A percentile compares a stretch with the other conserved stretches of the same genome.
Conservation (phyloP, 164 flowering plant genomes). For the Umbilicus rupestris region DNA sequence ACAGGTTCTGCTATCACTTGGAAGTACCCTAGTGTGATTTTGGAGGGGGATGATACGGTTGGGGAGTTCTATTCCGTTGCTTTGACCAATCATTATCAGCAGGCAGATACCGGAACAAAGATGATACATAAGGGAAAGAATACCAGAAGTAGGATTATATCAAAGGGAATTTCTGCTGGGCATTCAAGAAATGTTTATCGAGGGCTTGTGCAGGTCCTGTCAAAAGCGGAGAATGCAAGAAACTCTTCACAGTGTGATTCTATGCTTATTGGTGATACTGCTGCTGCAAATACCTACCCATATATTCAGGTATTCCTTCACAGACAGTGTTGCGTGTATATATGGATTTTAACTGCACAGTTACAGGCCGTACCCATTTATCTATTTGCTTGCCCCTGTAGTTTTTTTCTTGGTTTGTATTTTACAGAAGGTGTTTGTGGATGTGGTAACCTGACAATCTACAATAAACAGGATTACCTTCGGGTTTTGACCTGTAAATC, state of each 20-base stretch:
- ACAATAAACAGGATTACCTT: too few species aligned
- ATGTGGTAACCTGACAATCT: too few species aligned
- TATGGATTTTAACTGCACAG: neutral
- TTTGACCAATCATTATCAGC: constrained; percentile 84
- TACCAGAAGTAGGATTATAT: constrained; percentile 78
- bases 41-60: constrained; percentile 83
- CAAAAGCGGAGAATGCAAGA: constrained; percentile 72
- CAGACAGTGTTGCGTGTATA: neutral
- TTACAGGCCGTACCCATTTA: too few species aligned
- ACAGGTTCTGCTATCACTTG: constrained; percentile 97
- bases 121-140: constrained; percentile 97
- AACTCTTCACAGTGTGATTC: constrained; percentile 96
- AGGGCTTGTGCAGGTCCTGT: constrained; percentile 82
- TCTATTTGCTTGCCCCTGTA: too few species aligned
- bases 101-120: constrained; percentile 96
- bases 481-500: too few species aligned
- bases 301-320: constrained; percentile 61
- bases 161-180: constrained; percentile 93
- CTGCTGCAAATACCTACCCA: constrained; percentile 95
- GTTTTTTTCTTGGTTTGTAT: too few species aligned
- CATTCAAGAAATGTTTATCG: constrained; percentile 79
- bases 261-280: constrained; percentile 86
- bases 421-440: too few species aligned
- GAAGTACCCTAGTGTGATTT: constrained; percentile 96
- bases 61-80: constrained; percentile 98